Conservation (phyloP, 805 yeast species). For the Wickerhamomyces pijperi region DNA sequence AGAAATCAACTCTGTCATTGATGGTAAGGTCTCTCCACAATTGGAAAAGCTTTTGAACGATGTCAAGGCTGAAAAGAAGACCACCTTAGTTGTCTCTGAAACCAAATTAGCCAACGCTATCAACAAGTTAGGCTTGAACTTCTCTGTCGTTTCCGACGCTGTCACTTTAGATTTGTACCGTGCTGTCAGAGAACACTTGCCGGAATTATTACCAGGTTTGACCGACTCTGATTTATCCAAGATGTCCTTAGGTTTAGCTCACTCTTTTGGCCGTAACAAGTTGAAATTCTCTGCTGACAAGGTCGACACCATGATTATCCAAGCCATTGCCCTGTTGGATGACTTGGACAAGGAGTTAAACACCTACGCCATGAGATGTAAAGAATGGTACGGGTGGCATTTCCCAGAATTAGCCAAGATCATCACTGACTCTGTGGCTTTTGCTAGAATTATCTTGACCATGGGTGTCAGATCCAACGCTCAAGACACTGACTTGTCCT, state of each 20-base stretch:
- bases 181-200: conserved; percentile 88
- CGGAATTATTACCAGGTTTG: conserved; percentile 90
- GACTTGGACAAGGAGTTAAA: conserved; percentile 96
- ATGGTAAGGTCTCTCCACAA: conserved; percentile 86
- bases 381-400: conserved; percentile 99
- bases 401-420: conserved; percentile 99
- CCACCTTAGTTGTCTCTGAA: conserved; percentile 85
- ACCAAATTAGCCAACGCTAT: conserved; percentile 94
- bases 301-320: conserved; percentile 98
- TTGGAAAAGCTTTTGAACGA: conserved; percentile 68
- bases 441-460: conserved; percentile 82
- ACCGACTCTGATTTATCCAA: conserved; percentile 74
- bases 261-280: conserved; percentile 96
- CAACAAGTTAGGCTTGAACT: conserved; percentile 84
- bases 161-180: conserved; percentile 91
- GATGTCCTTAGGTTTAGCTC: conserved; percentile 97
- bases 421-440: conserved; percentile 90
- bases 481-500: conserved; percentile 79
- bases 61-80: conserved; percentile 68
- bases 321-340: conserved; percentile 94
- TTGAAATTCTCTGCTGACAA: conserved; percentile 95
- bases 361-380: conserved; percentile 97
- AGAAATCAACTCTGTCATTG: conserved; percentile 85
- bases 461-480: conserved; percentile 95
- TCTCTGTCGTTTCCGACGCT: conserved; percentile 86